Base-by-base conservation (phyloP, 805 yeast genomes). In the Metschnikowia lochheadii region DNA sequence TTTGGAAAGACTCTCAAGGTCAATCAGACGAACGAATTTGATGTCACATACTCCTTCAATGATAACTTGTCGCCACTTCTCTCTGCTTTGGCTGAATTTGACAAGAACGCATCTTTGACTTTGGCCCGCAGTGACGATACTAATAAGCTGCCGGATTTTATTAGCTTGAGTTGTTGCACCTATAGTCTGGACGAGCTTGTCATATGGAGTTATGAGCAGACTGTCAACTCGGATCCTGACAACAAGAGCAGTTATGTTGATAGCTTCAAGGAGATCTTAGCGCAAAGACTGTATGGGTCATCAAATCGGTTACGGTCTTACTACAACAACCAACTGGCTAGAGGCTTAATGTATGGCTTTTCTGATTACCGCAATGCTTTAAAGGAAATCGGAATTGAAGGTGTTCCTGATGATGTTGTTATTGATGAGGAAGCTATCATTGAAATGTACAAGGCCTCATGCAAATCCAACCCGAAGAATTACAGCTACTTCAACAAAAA, bases 131-230 rank as follows among this genome's bases (percentile, higher is more conserved):
- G 49, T 13, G 59, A 59, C 35, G 57, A 51, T 41, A 54, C 68
- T 13, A 64, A 58, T 37, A 61, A 60, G 32, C 52, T 57, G n/a
- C 58, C 67, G 1, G 66, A 60, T 37, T 65, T 63, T 44, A 63
- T 68, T 11, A 61, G 60, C 33, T 57, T 74, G 44, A 70, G 70
- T 52, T 49, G 61, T 26, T 61, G 63, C 43, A 50, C 66, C 1
- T 68, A 59, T 49, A 73, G 65, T 57, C 69, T 63, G 41, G 77
- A 74, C 49, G 78, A 74, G 52, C 56, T 71, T 46, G 64, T 72
- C 18, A 70, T 72, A 26, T 65, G 65, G 47, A 70, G 77, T 51
- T 74, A 69, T 52, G 77, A 73, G 50, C 62, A 62, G 49, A 67
- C 76, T 1, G 62, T 67, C 6, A 54, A 58, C 13, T 64, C 73